Evolutionary conservation across 2,329 filamentous ascomycete genomes (phyloP).

Genomic region (Beauveria rudraprayagi): DNA sequence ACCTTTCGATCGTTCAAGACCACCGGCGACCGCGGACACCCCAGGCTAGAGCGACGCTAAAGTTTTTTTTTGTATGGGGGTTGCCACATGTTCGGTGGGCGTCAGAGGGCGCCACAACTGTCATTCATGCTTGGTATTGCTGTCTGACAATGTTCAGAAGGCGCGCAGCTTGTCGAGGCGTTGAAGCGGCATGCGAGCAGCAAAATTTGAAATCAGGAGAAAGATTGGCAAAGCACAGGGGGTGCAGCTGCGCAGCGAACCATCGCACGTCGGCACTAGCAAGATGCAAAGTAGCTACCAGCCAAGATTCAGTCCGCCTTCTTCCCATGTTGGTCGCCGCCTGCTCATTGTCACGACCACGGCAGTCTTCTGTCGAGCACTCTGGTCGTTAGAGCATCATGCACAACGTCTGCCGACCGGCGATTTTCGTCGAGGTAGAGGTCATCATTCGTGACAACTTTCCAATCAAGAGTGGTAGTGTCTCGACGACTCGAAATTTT

Average conservation of each 20-base stretch:
- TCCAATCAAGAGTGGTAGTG: not conserved
- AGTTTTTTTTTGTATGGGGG: not conserved
- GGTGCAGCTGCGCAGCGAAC: not conserved
- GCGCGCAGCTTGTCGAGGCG: not conserved
- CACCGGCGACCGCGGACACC: not conserved
- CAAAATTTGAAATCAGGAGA: not conserved
- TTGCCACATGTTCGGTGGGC: not conserved
- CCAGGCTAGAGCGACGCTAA: not conserved
- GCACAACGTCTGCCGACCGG: too few species aligned
- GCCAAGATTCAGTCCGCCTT: not conserved
- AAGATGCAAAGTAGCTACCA: not conserved
- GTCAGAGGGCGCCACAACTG: slow-evolving; percentile 1
- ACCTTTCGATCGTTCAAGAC: not conserved
- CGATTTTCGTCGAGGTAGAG: not conserved
- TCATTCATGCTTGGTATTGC: not conserved
- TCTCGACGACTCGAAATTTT: not conserved
- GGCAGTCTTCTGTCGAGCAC: too few species aligned
- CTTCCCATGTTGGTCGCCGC: too few species aligned
- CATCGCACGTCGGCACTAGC: not conserved
- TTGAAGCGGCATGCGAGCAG: not conserved
- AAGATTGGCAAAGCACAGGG: too few species aligned
- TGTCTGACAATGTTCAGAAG: not conserved
- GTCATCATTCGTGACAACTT: not conserved
- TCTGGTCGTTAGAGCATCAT: too few species aligned
- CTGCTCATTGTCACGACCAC: too few species aligned